Percentiles rank a stretch among this genome's conserved stretches.
phyloP scores from a whole-genome alignment of 1,284 basidiomycete genomes.

The Ustilago trichophora region DNA sequence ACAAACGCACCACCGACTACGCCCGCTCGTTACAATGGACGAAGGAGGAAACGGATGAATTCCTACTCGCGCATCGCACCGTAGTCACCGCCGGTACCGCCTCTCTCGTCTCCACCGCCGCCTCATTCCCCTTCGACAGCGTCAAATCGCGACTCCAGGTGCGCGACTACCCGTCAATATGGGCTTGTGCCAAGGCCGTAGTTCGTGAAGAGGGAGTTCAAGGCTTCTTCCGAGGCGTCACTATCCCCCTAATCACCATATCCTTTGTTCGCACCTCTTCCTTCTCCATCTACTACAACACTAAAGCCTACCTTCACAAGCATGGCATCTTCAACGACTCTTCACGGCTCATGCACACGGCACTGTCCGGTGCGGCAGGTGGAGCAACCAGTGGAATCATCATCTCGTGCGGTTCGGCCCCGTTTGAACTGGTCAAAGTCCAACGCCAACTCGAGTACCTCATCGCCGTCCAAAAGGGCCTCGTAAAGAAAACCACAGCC shows the following conservation, averaged over 20 bases:
- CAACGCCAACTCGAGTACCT: constrained; percentile 85
- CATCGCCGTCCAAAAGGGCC: constrained; percentile 81
- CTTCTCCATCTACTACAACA: constrained; percentile 91
- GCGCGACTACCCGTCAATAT: constrained; percentile 62
- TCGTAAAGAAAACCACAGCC: constrained; percentile 3
- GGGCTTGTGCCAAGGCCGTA: constrained; percentile 61
- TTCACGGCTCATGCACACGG: constrained; percentile 36
- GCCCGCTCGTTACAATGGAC: constrained; percentile 26
- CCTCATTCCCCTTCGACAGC: constrained; percentile 64
- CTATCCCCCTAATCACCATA: constrained; percentile 94
- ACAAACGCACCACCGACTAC: constrained; percentile 14
- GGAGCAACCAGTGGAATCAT: constrained; percentile 83
- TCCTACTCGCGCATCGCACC: constrained; percentile 57
- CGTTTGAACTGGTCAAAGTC: constrained; percentile 96
- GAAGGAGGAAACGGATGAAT: constrained; percentile 45
- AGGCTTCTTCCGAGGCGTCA: constrained; percentile 82
- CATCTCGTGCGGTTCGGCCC: constrained; percentile 71
- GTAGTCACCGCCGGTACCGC: constrained; percentile 62
- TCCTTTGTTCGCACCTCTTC: constrained; percentile 92
- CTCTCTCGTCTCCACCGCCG: constrained; percentile 61
- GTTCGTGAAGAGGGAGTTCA: constrained; percentile 88
- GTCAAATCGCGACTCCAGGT: constrained; percentile 64
- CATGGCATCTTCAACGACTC: constrained; percentile 25
- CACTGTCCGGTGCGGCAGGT: constrained; percentile 67
- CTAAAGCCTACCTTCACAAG: constrained; percentile 79